Base-by-base conservation (phyloP, 1,284 basidiomycete genomes). In the Coriolopsis trogii region DNA sequence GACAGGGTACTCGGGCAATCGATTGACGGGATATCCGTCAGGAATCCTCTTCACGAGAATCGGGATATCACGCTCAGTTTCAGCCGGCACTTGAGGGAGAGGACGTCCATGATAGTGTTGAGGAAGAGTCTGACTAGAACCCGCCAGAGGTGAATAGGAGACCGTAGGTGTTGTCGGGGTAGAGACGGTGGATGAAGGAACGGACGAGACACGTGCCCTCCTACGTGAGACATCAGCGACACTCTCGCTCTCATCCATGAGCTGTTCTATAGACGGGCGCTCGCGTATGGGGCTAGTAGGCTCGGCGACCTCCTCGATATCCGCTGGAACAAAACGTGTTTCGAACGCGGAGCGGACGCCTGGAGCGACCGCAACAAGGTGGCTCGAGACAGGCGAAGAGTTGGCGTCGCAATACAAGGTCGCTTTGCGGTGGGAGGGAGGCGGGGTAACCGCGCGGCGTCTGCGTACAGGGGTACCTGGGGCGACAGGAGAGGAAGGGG, bases 31-130 rank as follows among this genome's bases (percentile, higher is more conserved):
- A 30, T 58, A 46, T 18, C 53, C 53, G 20, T 58, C 56, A 24
- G 56, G 45, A 5, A 58, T 34, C 10, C 50, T 24, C 50, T 58
- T 58, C 25, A 55, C 50, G 1, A 49, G 48, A 12, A 36, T 40
- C 42, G 42, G 29, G 18, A n/a, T n/a, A 23, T 28, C 40, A 3
- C 52, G 58, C 4, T 47, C 20, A 30, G 23, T 9, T 13, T 60
- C 62, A 0, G 44, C 39, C 31, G 70, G 70, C 2, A 63, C 59
- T 10, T 55, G 66, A 6, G 70, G 70, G 2, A 72, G 64, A 7
- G 70, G 70, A 4, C 70, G 54, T 3, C 70, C 70, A 12, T 57
- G 65, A 34, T 71, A 71, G 48, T 72, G 68, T 40, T 63, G 49
- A 15, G 50, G 53, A n/a, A n/a, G n/a, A n/a, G n/a, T n/a, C 24